phyloP scores from a whole-genome alignment of 2,329 filamentous ascomycete species.

The Ophiostoma montium region DNA sequence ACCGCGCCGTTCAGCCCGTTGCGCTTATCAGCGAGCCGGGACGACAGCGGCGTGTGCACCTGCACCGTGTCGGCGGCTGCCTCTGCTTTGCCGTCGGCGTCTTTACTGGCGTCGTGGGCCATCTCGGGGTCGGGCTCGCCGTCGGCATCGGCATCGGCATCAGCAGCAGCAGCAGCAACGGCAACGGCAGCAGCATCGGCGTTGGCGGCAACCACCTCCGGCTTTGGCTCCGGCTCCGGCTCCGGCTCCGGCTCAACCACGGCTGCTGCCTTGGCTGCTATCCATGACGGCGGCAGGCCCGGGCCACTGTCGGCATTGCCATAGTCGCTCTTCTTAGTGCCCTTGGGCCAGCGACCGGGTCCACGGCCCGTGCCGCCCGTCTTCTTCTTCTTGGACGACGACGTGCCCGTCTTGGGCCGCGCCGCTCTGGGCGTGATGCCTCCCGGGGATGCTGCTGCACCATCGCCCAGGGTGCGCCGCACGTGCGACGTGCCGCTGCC shows the following conservation, averaged over 20 bases:
- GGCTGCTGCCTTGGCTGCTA: conserved; percentile 18
- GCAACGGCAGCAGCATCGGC: conserved; percentile 2
- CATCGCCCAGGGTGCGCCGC: background rate
- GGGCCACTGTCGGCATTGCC: conserved; percentile 52
- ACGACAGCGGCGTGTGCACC: conserved; percentile 22
- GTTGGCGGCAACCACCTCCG: background rate
- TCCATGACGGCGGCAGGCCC: conserved; percentile 45
- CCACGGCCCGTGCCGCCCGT: conserved; percentile 49
- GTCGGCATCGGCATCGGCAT: conserved; percentile 21
- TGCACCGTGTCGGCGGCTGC: conserved; percentile 20
- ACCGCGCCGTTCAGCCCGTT: conserved; percentile 8
- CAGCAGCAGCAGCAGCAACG: conserved; percentile 12
- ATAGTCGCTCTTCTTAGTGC: conserved; percentile 54
- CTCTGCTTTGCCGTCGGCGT: conserved; percentile 14
- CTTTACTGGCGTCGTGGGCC: background rate
- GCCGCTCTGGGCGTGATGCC: conserved; percentile 20
- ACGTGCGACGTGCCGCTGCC: background rate
- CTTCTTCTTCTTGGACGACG: conserved; percentile 34
- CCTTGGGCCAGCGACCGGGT: conserved; percentile 52
- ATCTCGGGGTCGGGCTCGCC: conserved; percentile 1
- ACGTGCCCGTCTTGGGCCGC: conserved; percentile 25
- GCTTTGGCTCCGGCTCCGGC: background rate
- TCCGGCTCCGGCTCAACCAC: too few species aligned
- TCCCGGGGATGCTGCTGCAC: conserved; percentile 20
- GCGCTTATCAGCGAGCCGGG: conserved; percentile 17